Conservation (phyloP, 768 basidiomycete genomes). For the Russula earlei region DNA sequence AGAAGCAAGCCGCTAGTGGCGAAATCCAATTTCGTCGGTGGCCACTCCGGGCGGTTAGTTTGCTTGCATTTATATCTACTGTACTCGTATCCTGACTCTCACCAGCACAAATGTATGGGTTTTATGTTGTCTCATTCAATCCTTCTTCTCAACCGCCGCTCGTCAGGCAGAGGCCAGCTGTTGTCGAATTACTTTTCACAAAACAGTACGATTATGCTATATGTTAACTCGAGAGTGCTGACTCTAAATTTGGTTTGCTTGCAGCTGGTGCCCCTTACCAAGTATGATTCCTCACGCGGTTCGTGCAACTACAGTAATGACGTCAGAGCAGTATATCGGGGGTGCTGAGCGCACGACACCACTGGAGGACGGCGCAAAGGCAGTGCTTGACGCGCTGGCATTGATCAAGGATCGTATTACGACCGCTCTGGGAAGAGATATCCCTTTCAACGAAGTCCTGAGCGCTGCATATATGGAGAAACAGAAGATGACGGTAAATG, state of each 20-base stretch:
- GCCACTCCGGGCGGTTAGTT: slow-evolving; percentile 56
- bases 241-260: slow-evolving; percentile 1
- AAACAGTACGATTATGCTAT: slow-evolving; percentile 45
- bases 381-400: slow-evolving; percentile 47
- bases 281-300: slow-evolving; percentile 30
- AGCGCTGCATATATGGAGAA: slow-evolving; percentile 79
- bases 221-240: background rate
- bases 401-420: slow-evolving; percentile 49
- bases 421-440: slow-evolving; percentile 33
- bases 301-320: background rate
- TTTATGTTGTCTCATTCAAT: background rate
- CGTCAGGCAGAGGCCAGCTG: slow-evolving; percentile 53
- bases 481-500: slow-evolving; percentile 68
- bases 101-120: slow-evolving; percentile 57
- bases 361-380: slow-evolving; percentile 46
- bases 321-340: slow-evolving; percentile 53
- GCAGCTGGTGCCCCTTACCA: slow-evolving; percentile 76
- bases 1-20: slow-evolving; percentile 49
- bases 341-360: slow-evolving; percentile 66
- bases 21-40: slow-evolving; percentile 57
- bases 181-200: slow-evolving; percentile 82
- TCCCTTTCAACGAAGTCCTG: slow-evolving; percentile 67
- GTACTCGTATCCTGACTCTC: background rate
- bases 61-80: background rate
- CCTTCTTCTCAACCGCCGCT: background rate